phyloP scores from a whole-genome alignment of 2,329 filamentous ascomycete genomes.

The Alternaria postmessia region DNA sequence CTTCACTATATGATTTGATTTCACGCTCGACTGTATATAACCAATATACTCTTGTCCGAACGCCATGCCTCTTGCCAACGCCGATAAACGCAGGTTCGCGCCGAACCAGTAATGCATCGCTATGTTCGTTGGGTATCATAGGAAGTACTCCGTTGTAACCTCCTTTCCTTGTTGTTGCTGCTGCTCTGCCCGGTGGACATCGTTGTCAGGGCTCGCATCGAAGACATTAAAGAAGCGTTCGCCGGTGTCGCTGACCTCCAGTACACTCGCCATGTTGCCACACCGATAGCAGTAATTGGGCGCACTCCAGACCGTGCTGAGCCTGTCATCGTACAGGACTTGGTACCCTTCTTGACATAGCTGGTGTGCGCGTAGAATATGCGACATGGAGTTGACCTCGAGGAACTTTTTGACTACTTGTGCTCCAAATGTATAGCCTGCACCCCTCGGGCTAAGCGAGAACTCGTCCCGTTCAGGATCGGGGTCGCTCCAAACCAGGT shows the following conservation, averaged over 20 bases:
- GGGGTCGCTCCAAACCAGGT: constrained; percentile 97
- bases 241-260: constrained; percentile 93
- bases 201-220: constrained; percentile 94
- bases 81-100: constrained; percentile 19
- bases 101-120: constrained; percentile 17
- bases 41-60: constrained; percentile 14
- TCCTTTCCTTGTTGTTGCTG: constrained; percentile 79
- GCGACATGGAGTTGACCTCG: constrained; percentile 95
- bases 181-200: constrained; percentile 81
- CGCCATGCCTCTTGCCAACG: constrained; percentile 21
- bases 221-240: constrained; percentile 98
- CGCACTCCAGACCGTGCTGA: constrained; percentile 94
- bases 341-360: constrained; percentile 98
- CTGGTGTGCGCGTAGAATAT: constrained; percentile 97
- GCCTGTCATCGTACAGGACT: constrained; percentile 90
- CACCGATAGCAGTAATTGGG: constrained; percentile 88
- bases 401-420: constrained; percentile 99
- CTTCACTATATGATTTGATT: constrained; percentile 7
- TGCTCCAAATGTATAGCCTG: constrained; percentile 96
- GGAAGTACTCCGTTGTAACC: constrained; percentile 73
- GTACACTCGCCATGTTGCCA: constrained; percentile 95
- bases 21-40: constrained; percentile 16
- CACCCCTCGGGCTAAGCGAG: constrained; percentile 88
- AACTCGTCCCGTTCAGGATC: constrained; percentile 98
- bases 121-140: constrained; percentile 57